phyloP scores from a whole-genome alignment of 768 basidiomycete species.

The Auricularia heimuer region DNA sequence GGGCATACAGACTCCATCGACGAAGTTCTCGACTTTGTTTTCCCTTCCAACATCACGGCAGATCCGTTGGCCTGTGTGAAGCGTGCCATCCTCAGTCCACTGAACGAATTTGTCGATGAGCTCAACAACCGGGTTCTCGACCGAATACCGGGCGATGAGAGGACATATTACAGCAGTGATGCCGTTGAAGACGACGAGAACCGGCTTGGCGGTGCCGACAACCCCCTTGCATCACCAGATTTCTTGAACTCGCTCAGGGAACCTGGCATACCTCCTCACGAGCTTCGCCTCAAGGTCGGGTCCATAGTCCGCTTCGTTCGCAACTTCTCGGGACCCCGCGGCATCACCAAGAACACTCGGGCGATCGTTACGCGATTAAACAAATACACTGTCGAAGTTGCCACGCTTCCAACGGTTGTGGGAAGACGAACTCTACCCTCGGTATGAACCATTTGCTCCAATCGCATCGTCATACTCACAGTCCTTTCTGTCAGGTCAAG shows the following conservation, averaged over 20 bases:
- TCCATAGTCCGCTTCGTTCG: neutral
- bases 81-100: conserved; percentile 29
- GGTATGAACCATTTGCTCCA: neutral
- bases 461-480: neutral
- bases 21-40: neutral
- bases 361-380: neutral
- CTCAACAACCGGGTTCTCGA: conserved; percentile 26
- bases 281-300: neutral
- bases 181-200: neutral
- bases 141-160: conserved; percentile 13
- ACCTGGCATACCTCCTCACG: neutral
- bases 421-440: neutral
- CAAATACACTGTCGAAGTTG: neutral
- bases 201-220: neutral
- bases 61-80: conserved; percentile 12
- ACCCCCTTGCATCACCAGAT: neutral
- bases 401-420: neutral
- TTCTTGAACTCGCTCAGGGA: neutral
- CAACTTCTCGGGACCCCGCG: neutral
- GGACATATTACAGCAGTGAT: neutral
- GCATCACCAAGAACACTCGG: neutral
- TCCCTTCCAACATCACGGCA: neutral
- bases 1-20: neutral
- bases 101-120: conserved; percentile 25
- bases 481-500: neutral